Evolutionary conservation across 768 basidiomycete species (phyloP), one percentile per base, ranked within the genome.

Genomic region (Calvatia gigantea): DNA sequence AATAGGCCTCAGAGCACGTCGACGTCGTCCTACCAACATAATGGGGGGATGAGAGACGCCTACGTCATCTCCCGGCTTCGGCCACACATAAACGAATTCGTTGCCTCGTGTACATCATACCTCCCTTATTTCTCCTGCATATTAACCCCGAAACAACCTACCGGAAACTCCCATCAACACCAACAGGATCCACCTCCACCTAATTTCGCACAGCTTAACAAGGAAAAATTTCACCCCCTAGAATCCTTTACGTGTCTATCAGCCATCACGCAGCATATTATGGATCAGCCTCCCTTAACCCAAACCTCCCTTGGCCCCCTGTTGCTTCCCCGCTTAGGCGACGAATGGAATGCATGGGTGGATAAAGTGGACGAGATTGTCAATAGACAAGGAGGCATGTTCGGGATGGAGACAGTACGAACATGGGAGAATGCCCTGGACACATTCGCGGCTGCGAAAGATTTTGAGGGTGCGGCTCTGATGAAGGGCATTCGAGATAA

Each of bases 291-390:
- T 1, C 70, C 84, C 2, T 75, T 92, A 8, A 74, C 86, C 6
- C 85, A 86, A 61, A 73, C 79, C 12, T 76, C 78, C 47, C 72
- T 91, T 39, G 75, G 69, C 8, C 82, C 81, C 1, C 69, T 80
- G 39, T 68, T 93, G 8, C 73, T 86, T 44, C 81, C 85, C 1
- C 84, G 89, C 8, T 69, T 94, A 25, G 62, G 75, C 6, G 77
- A 85, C 49, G 91, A 94, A 66, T 93, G 91, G 91, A 79, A 73
- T 48, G 83, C 82, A 12, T 94, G 91, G 91, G 74, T 91, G 17
- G 75, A 82, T 35, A 77, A 77, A 44, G 77, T 94, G 28, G 88
- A 91, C 61, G 73, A 80, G 7, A 70, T 81, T 14, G 87, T 90
- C 4, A 94, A 93, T 64, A 74, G 70, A 12, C 76, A 86, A 58